Base-by-base conservation (phyloP, 139 green algal genomes). In the Chlorella vulgaris region DNA sequence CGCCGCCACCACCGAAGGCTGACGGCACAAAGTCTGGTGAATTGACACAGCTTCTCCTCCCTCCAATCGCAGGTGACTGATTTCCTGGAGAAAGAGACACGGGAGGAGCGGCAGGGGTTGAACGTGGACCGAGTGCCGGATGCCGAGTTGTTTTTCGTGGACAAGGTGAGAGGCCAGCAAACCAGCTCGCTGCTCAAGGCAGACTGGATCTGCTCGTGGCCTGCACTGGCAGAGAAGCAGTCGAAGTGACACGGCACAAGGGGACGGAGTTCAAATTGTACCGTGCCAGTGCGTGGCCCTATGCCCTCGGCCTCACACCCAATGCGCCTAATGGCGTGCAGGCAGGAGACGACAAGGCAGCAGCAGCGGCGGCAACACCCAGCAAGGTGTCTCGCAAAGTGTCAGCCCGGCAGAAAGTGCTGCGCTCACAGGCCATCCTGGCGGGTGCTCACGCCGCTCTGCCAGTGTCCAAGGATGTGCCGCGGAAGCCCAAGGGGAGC, bases 111-210 rank as follows among this genome's bases (percentile, higher is more conserved):
- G 26, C 82, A 88, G 31, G 87, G 89, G 0, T 81, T 88, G 33
- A 85, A 63, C 26, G 76, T 94, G 3, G 78, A 91, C 29, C 74
- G 73, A 13, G 71, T 96, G 2, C 83, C 90, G 3, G 91, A 95
- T 77, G 84, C 87, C 10, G 83, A 96, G 47, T 82, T 96, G 1
- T 96, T 95, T 65, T 93, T 92, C 21, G 76, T 91, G 0, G 93
- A 96, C 87, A 96, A 88, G 92, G 92, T 93, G 33, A 18, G 63
- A 1, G 28, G 18, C 35, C 29, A 36, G 58, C 38, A 4, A 4
- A 4, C 4, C 35, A 10, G 33, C 3, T 36, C 4, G 2, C 28
- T 35, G 60, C 60, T 36, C 21, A 67, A 33, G 58, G 15, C 22
- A 33, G 58, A 33, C 7, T 67, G 58, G 24, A 7, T 36, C 18